Evolutionary conservation across 768 basidiomycete genomes (phyloP).

Genomic region (Termitomyces sp.): DNA sequence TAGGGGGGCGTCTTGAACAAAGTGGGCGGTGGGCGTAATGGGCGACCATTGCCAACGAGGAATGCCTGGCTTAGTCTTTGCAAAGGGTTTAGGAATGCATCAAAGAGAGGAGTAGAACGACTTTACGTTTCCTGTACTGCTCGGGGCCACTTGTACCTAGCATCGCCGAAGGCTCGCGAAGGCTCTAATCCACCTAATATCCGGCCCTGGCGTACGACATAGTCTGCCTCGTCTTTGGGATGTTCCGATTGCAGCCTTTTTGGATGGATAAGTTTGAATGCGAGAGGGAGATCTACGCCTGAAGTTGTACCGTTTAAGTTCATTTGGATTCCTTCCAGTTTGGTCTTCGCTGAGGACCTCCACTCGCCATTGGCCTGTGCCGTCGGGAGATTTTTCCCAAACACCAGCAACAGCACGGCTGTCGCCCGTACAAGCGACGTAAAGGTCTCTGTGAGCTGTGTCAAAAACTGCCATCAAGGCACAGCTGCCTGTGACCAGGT

Average conservation of each 20-base stretch:
- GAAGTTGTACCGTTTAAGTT: constrained; percentile 64
- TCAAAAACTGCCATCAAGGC: constrained; percentile 88
- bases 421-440: constrained; percentile 91
- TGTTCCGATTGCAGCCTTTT: constrained; percentile 77
- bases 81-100: constrained; percentile 1
- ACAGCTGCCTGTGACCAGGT: constrained; percentile 66
- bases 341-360: constrained; percentile 96
- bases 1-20: constrained; percentile 88
- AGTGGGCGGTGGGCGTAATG: constrained; percentile 55
- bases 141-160: constrained; percentile 83
- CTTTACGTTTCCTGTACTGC: constrained; percentile 68
- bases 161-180: constrained; percentile 82
- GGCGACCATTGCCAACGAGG: constrained; percentile 54
- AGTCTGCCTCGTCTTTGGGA: constrained; percentile 64
- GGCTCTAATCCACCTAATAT: constrained; percentile 88
- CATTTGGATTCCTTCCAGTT: constrained; percentile 86
- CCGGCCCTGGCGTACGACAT: constrained; percentile 76
- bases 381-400: constrained; percentile 67
- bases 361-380: constrained; percentile 78
- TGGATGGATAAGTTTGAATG: not conserved
- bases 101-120: not conserved
- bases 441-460: constrained; percentile 74
- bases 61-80: constrained; percentile 55
- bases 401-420: constrained; percentile 94
- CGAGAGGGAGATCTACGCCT: not conserved